These are phyloP conservation scores for Hypsizygus ulmarius DNA, from an alignment of 1,284 basidiomycete genomes.

Conservation along the genomic window DNA sequence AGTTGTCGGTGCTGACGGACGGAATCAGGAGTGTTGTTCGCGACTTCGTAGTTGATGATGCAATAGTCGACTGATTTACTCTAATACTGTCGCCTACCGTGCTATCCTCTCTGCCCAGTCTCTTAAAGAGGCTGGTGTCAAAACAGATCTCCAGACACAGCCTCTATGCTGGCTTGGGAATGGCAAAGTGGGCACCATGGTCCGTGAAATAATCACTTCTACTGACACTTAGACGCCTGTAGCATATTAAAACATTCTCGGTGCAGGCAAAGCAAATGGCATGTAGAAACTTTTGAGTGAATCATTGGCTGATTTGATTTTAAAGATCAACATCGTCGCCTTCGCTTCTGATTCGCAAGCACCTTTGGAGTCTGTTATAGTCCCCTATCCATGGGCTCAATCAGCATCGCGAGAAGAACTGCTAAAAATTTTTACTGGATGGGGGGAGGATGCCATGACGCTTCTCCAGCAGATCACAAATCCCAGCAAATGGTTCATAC, in stretches of 20 bases:
- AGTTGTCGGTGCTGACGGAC: slow-evolving; percentile 56
- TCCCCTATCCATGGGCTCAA: slow-evolving; percentile 48
- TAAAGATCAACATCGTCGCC: slow-evolving; percentile 53
- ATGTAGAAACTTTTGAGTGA: slow-evolving; percentile 10
- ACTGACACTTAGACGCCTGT: neutral
- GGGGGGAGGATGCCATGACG: slow-evolving; percentile 44
- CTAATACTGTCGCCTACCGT: slow-evolving; percentile 47
- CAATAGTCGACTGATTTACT: slow-evolving; percentile 33
- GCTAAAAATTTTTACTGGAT: slow-evolving; percentile 44
- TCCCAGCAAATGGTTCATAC: slow-evolving; percentile 60
- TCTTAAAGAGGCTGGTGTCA: slow-evolving; percentile 40
- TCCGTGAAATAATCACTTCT: neutral
- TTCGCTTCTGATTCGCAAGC: slow-evolving; percentile 43
- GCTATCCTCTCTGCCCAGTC: slow-evolving; percentile 38
- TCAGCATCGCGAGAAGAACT: slow-evolving; percentile 43
- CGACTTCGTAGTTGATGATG: slow-evolving; percentile 26
- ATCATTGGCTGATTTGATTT: neutral
- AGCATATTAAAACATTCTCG: slow-evolving; percentile 60
- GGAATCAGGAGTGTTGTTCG: slow-evolving; percentile 50
- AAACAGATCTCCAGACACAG: slow-evolving; percentile 33
- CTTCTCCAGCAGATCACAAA: slow-evolving; percentile 47
- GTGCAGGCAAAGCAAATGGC: slow-evolving; percentile 45
- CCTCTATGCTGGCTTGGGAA: slow-evolving; percentile 41
- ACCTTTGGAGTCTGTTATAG: slow-evolving; percentile 34
- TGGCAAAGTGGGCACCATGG: slow-evolving; percentile 34